phyloP scores from a whole-genome alignment of 1,284 basidiomycete genomes.

The Ustilago nuda region DNA sequence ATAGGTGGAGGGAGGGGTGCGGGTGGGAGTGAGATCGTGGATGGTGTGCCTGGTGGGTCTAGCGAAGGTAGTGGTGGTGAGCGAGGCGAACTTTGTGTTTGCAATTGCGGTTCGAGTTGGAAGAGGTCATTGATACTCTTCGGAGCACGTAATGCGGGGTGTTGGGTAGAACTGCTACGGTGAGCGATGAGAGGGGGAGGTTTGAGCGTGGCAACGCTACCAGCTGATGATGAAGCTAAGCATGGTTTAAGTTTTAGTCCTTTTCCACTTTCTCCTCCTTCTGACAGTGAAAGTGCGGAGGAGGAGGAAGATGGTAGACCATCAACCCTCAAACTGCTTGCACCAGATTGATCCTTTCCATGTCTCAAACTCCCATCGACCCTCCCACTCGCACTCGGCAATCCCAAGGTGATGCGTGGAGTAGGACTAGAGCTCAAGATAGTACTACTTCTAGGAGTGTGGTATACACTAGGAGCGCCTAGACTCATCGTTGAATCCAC shows the following conservation, averaged over 20 bases:
- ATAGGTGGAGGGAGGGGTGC: background rate
- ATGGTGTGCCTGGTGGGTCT: conserved; percentile 15
- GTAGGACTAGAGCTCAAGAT: conserved; percentile 45
- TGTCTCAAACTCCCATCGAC: conserved; percentile 17
- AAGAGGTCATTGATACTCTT: conserved; percentile 47
- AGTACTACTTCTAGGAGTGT: conserved; percentile 57
- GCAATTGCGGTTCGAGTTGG: conserved; percentile 1
- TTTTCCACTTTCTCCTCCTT: too few species aligned
- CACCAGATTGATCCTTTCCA: background rate
- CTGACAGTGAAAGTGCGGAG: background rate
- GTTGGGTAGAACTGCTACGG: background rate
- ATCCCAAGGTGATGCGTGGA: conserved; percentile 15
- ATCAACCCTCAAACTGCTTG: background rate
- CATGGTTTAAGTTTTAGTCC: conserved; percentile 15
- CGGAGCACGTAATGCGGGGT: conserved; percentile 20
- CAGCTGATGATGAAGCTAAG: conserved; percentile 19
- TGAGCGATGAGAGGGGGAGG: background rate
- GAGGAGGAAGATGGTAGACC: background rate
- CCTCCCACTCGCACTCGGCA: background rate
- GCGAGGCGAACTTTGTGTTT: background rate
- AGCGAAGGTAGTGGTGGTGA: background rate
- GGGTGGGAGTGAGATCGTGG: conserved; percentile 19
- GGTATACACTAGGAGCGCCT: conserved; percentile 50
- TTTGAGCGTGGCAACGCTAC: conserved; percentile 17
- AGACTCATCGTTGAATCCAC: conserved; percentile 45